A percentile compares a stretch with the other conserved stretches of the same genome.
These are phyloP conservation scores for Agaricus subrufescens DNA, from an alignment of 768 basidiomycete genomes.

Conservation along the genomic window DNA sequence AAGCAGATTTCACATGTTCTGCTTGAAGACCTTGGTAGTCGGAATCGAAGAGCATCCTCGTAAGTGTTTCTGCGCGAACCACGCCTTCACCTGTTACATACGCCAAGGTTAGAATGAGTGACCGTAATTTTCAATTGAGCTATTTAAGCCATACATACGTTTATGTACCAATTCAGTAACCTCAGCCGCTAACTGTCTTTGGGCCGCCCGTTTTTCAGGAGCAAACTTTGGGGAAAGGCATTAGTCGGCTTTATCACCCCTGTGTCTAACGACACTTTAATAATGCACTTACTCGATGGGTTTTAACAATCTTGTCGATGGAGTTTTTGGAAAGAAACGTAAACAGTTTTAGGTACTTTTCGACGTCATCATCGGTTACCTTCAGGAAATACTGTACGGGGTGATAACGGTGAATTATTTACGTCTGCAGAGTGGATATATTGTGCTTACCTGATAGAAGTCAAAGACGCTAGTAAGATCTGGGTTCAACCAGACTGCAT, in stretches of 20 bases:
- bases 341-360: conserved; percentile 75
- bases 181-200: conserved; percentile 45
- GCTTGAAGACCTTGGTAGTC: conserved; percentile 45
- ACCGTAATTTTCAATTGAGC: background rate
- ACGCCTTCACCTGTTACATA: conserved; percentile 30
- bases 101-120: conserved; percentile 1
- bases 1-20: conserved; percentile 52
- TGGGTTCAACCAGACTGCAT: conserved; percentile 88
- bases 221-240: conserved; percentile 20
- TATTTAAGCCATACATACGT: conserved; percentile 18
- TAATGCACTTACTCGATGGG: conserved; percentile 47
- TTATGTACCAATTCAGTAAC: conserved; percentile 50
- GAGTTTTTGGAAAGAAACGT: conserved; percentile 63
- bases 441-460: conserved; percentile 76
- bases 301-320: conserved; percentile 50
- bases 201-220: conserved; percentile 43
- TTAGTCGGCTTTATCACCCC: background rate
- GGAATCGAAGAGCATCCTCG: conserved; percentile 39
- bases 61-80: conserved; percentile 35
- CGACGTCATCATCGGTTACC: conserved; percentile 75
- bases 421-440: background rate
- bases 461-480: conserved; percentile 81
- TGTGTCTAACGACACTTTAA: background rate
- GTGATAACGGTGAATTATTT: background rate
- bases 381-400: conserved; percentile 81